Conservation (phyloP, 768 basidiomycete species). For the Rhodosporidiobolus sp. region DNA sequence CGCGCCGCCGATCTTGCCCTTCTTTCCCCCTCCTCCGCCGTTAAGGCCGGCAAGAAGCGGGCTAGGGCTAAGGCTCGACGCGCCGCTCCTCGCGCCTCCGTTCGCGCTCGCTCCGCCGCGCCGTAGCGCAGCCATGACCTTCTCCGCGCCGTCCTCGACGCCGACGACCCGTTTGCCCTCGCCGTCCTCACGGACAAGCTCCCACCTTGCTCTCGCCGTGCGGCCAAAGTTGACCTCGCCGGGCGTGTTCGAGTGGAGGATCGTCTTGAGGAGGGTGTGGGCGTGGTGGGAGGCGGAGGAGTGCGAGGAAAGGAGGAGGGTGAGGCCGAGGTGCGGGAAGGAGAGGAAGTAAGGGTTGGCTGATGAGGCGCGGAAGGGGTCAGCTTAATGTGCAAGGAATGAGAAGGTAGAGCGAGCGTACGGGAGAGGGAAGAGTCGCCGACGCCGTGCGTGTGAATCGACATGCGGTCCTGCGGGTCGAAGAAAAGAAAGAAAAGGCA, state of each 20-base stretch:
- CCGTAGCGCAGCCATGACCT: not conserved
- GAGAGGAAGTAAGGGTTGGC: slow-evolving; percentile 42
- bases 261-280: slow-evolving; percentile 36
- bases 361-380: not conserved
- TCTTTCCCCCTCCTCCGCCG: not conserved
- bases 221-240: slow-evolving; percentile 42
- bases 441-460: slow-evolving; percentile 26
- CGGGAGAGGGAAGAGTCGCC: not conserved
- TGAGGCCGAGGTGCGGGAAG: slow-evolving; percentile 41
- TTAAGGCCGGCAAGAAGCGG: not conserved
- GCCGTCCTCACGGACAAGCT: not conserved
- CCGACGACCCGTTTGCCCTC: not conserved
- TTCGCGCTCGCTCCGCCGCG: not conserved
- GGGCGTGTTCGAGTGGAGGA: slow-evolving; percentile 43
- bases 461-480: slow-evolving; percentile 35
- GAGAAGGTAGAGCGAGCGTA: not conserved
- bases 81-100: not conserved
- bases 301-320: slow-evolving; percentile 35
- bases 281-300: slow-evolving; percentile 15
- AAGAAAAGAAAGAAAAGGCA: too few species aligned
- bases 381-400: not conserved
- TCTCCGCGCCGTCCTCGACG: not conserved
- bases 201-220: slow-evolving; percentile 20
- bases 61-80: not conserved
- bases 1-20: not conserved